A percentile compares a stretch with the other conserved stretches of the same genome.
Conservation (phyloP, 2,329 filamentous ascomycete genomes). For the Didymella segeticola region DNA sequence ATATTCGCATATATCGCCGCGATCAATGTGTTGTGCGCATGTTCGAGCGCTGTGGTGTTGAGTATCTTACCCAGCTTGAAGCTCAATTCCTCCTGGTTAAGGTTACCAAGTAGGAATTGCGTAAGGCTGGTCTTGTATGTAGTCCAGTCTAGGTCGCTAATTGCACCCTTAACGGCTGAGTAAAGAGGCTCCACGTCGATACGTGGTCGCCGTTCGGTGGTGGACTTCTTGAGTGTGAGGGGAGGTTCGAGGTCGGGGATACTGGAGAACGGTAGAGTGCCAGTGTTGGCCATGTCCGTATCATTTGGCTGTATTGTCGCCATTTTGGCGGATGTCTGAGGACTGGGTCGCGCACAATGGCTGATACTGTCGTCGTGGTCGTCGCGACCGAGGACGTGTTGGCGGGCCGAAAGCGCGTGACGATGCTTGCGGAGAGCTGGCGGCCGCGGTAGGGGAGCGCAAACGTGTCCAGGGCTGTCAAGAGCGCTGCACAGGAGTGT, state of each 20-base stretch:
- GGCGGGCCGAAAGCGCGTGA: slow-evolving; percentile 24
- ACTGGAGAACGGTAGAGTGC: slow-evolving; percentile 42
- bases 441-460: slow-evolving; percentile 18
- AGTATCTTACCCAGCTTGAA: slow-evolving; percentile 64
- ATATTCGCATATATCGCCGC: slow-evolving; percentile 66
- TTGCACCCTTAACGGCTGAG: slow-evolving; percentile 64
- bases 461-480: slow-evolving; percentile 5
- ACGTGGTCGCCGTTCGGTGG: slow-evolving; percentile 61
- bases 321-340: slow-evolving; percentile 36
- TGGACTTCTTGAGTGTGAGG: slow-evolving; percentile 55
- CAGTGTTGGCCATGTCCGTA: slow-evolving; percentile 44
- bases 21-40: slow-evolving; percentile 68
- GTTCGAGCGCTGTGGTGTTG: slow-evolving; percentile 60
- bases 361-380: slow-evolving; percentile 1
- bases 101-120: slow-evolving; percentile 65
- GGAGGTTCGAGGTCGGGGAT: slow-evolving; percentile 45
- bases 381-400: slow-evolving; percentile 8
- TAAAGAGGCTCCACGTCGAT: slow-evolving; percentile 70
- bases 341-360: slow-evolving; percentile 25
- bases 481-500: slow-evolving; percentile 10
- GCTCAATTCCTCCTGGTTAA: slow-evolving; percentile 67
- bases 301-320: slow-evolving; percentile 49
- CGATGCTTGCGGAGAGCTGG: slow-evolving; percentile 22
- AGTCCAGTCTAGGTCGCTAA: slow-evolving; percentile 64
- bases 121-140: slow-evolving; percentile 66